phyloP scores from a whole-genome alignment of 441 rosid genomes.

The Isatis lusitanica region DNA sequence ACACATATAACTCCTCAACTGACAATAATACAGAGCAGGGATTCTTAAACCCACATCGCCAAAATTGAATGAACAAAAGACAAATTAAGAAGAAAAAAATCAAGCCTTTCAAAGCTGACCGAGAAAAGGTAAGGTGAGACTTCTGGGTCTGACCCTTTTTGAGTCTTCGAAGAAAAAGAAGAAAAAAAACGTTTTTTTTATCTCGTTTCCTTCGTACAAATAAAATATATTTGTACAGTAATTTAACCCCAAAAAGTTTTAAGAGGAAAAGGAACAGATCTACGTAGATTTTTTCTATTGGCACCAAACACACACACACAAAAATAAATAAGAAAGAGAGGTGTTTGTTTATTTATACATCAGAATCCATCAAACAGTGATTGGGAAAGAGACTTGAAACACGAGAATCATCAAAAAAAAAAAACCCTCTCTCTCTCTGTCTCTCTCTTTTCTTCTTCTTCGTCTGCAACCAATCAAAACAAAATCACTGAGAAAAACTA shows the following conservation, averaged over 20 bases:
- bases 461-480: slow-evolving; percentile 28
- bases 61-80: slow-evolving; percentile 26
- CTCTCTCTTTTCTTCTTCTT: neutral
- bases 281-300: slow-evolving; percentile 26
- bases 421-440: slow-evolving; percentile 2
- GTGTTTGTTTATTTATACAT: slow-evolving; percentile 20
- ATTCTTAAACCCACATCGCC: slow-evolving; percentile 18
- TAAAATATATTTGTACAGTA: slow-evolving; percentile 22
- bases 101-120: slow-evolving; percentile 41
- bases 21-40: slow-evolving; percentile 31
- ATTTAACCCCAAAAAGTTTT: slow-evolving; percentile 29
- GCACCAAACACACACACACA: neutral
- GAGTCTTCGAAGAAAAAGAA: slow-evolving; percentile 15
- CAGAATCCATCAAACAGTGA: slow-evolving; percentile 23
- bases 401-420: slow-evolving; percentile 36
- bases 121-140: slow-evolving; percentile 22
- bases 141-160: slow-evolving; percentile 34
- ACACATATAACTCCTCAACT: neutral
- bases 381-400: slow-evolving; percentile 29
- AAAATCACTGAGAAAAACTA: neutral
- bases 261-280: slow-evolving; percentile 46
- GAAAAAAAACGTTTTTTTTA: slow-evolving; percentile 21
- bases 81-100: neutral
- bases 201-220: slow-evolving; percentile 21
- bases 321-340: neutral